phyloP scores from a whole-genome alignment of 1,139 yeast genomes.

The Arxiozyma heterogenica region DNA sequence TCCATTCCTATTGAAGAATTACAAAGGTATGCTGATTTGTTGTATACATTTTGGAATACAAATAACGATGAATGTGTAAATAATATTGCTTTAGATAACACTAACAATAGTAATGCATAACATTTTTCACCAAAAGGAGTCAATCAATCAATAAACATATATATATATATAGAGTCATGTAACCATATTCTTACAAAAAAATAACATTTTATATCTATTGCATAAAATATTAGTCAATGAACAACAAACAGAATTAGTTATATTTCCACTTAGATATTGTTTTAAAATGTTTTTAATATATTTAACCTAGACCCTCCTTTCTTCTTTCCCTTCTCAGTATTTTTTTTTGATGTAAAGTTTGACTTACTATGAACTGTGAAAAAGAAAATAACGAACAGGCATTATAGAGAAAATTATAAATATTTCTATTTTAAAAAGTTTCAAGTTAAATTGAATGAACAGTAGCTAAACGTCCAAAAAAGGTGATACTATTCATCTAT shows the following conservation, averaged over 20 bases:
- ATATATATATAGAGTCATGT: neutral
- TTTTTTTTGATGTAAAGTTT: too few species aligned
- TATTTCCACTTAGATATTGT: neutral
- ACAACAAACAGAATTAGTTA: neutral
- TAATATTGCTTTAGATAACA: neutral
- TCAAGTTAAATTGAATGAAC: neutral
- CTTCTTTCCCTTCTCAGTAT: too few species aligned
- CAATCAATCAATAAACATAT: too few species aligned
- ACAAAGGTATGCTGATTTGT: constrained; percentile 80
- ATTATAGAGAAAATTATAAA: too few species aligned
- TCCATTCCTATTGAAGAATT: constrained; percentile 85
- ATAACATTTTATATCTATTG: neutral
- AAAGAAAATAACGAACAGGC: too few species aligned
- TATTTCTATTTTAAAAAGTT: too few species aligned
- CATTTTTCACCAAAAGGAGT: neutral
- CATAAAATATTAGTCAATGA: neutral
- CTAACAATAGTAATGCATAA: neutral
- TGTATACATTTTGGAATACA: constrained; percentile 51
- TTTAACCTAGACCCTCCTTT: too few species aligned
- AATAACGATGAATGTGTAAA: neutral
- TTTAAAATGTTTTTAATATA: too few species aligned
- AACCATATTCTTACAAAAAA: neutral
- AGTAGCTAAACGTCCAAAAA: too few species aligned
- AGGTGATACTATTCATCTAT: neutral
- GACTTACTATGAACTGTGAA: neutral